phyloP scores from a whole-genome alignment of 1,284 basidiomycete species.

The Cerrena zonata region DNA sequence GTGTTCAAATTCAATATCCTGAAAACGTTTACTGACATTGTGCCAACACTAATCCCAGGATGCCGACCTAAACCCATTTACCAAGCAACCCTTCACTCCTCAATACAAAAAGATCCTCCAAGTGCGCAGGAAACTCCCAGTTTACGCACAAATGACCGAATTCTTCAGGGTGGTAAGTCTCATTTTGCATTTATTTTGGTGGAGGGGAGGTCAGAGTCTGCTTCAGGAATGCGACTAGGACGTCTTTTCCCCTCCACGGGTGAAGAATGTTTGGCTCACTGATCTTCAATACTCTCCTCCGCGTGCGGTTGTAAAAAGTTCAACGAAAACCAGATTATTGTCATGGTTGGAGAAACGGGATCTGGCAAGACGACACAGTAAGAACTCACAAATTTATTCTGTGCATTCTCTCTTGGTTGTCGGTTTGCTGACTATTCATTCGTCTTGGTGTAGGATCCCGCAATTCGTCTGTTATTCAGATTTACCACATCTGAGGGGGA shows the following conservation, averaged over 20 bases:
- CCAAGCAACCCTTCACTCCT: conserved; percentile 66
- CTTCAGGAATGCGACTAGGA: conserved; percentile 16
- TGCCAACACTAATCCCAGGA: conserved; percentile 42
- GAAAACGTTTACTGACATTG: neutral
- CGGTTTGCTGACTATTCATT: neutral
- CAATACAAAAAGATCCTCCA: conserved; percentile 87
- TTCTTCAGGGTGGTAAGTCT: conserved; percentile 78
- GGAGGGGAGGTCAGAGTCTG: conserved; percentile 34
- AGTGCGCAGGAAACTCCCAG: conserved; percentile 82
- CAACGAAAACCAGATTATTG: conserved; percentile 80
- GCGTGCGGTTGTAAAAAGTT: conserved; percentile 57
- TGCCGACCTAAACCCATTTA: conserved; percentile 86
- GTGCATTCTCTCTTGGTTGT: too few species aligned
- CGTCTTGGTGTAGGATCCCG: conserved; percentile 55
- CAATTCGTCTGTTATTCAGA: conserved; percentile 95
- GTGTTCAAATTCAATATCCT: conserved; percentile 64
- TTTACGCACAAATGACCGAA: conserved; percentile 88
- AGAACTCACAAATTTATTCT: too few species aligned
- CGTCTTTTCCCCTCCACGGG: conserved; percentile 3
- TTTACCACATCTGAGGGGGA: conserved; percentile 81
- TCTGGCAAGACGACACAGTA: conserved; percentile 98
- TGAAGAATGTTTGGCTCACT: neutral
- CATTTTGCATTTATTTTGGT: conserved; percentile 9
- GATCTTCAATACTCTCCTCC: too few species aligned
- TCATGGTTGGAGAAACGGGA: conserved; percentile 97